Evolutionary conservation across 2,329 filamentous ascomycete genomes (phyloP).

Genomic region (Camptophora hylomeconis): DNA sequence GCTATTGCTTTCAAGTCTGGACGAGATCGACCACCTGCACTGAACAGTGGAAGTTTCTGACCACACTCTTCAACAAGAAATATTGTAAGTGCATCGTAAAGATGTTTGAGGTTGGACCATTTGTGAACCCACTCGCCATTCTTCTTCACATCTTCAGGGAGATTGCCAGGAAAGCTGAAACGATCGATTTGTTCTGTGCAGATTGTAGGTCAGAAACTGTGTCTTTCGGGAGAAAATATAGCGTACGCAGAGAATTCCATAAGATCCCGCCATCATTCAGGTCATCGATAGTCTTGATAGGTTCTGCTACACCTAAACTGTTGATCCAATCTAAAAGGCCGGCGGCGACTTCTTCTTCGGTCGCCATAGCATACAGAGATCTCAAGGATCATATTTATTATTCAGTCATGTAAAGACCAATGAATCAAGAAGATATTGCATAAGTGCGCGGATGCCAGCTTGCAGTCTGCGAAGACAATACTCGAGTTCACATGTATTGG

Average conservation of each 20-base stretch:
- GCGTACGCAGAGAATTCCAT: constrained; percentile 30
- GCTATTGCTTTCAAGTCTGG: constrained; percentile 35
- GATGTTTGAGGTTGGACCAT: constrained; percentile 36
- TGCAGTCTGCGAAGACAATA: too few species aligned
- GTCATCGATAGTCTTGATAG: constrained; percentile 20
- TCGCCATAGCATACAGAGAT: constrained; percentile 29
- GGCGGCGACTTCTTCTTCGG: constrained; percentile 32
- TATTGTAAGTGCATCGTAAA: constrained; percentile 32
- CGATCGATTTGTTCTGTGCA: constrained; percentile 35
- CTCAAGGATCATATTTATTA: too few species aligned
- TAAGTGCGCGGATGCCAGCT: too few species aligned
- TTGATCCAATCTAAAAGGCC: constrained; percentile 34
- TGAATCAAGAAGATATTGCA: too few species aligned
- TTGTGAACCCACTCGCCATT: constrained; percentile 34
- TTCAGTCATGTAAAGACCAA: too few species aligned
- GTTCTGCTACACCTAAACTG: constrained; percentile 14
- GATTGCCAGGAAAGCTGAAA: constrained; percentile 33
- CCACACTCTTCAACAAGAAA: constrained; percentile 34
- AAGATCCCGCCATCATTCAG: constrained; percentile 32
- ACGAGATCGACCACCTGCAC: constrained; percentile 20
- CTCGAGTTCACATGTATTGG: too few species aligned
- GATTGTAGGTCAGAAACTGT: constrained; percentile 7
- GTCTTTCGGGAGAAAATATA: not conserved
- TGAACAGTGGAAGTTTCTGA: constrained; percentile 26
- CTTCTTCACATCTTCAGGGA: constrained; percentile 30